Conservation (phyloP, 306 rosid genomes). For the Fragaria ananassa region DNA sequence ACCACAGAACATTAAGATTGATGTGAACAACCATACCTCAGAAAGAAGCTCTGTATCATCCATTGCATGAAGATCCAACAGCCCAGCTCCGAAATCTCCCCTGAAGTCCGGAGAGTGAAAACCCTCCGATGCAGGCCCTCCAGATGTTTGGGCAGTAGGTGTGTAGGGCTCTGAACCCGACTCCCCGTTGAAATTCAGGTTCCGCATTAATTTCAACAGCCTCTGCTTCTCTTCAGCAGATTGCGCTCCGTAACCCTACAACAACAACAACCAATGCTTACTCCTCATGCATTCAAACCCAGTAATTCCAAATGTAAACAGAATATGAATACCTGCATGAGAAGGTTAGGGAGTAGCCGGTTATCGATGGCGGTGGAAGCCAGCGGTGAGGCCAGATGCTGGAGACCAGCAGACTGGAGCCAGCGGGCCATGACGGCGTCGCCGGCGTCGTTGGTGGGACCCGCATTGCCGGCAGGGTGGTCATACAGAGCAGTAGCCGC, state of each 20-base stretch:
- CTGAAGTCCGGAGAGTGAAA: conserved; percentile 80
- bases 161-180: conserved; percentile 76
- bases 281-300: conserved; percentile 11
- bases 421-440: conserved; percentile 99
- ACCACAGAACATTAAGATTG: not conserved
- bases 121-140: conserved; percentile 61
- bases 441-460: conserved; percentile 69
- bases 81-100: conserved; percentile 97
- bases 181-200: conserved; percentile 89
- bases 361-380: conserved; percentile 71
- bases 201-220: conserved; percentile 85
- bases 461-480: conserved; percentile 63
- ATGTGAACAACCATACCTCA: conserved; percentile 50
- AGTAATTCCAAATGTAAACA: not conserved
- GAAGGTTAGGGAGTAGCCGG: conserved; percentile 80
- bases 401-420: conserved; percentile 98
- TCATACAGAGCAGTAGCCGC: conserved; percentile 82
- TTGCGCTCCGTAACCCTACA: conserved; percentile 88
- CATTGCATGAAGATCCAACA: conserved; percentile 97
- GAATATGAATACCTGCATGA: conserved; percentile 64
- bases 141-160: conserved; percentile 61
- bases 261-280: conserved; percentile 27
- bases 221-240: conserved; percentile 96
- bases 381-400: conserved; percentile 99
- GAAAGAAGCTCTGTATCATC: conserved; percentile 96